phyloP scores from a whole-genome alignment of 306 rosid genomes.

The Glycine latifolia region DNA sequence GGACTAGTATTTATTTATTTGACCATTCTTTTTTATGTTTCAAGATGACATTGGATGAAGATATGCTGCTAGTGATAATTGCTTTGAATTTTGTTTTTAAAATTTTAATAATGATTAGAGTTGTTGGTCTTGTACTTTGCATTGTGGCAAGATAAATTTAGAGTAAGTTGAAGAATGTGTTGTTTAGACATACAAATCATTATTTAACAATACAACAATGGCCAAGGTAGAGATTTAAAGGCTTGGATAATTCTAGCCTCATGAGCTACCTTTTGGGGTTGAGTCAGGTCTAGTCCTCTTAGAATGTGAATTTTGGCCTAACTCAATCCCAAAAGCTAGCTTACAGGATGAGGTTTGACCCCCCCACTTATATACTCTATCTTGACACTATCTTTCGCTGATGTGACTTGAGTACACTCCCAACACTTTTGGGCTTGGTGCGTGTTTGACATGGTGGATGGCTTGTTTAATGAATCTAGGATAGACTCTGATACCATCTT shows the following conservation, averaged over 20 bases:
- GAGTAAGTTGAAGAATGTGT: conserved; percentile 32
- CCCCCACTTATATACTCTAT: too few relatives aligned
- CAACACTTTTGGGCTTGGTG: too few relatives aligned
- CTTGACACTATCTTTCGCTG: too few relatives aligned
- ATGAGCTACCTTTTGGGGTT: background rate
- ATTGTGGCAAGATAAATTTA: conserved; percentile 22
- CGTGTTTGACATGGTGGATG: too few relatives aligned
- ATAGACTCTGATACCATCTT: too few relatives aligned
- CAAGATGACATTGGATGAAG: conserved; percentile 15
- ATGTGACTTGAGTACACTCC: too few relatives aligned
- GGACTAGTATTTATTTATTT: conserved; percentile 16
- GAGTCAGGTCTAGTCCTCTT: background rate
- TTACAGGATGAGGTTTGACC: too few relatives aligned
- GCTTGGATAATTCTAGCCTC: background rate
- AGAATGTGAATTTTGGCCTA: too few relatives aligned
- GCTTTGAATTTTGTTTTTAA: background rate
- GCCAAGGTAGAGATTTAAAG: background rate
- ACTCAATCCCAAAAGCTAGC: too few relatives aligned
- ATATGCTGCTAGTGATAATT: conserved; percentile 29
- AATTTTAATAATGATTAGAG: conserved; percentile 9
- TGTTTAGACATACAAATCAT: background rate
- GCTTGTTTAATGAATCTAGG: too few relatives aligned
- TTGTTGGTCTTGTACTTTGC: conserved; percentile 21
- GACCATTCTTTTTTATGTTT: conserved; percentile 7
- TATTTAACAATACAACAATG: background rate